These are phyloP conservation scores for Globisporangium paddicum DNA, from an alignment of 352 stramenopile species.

Conservation along the genomic window DNA sequence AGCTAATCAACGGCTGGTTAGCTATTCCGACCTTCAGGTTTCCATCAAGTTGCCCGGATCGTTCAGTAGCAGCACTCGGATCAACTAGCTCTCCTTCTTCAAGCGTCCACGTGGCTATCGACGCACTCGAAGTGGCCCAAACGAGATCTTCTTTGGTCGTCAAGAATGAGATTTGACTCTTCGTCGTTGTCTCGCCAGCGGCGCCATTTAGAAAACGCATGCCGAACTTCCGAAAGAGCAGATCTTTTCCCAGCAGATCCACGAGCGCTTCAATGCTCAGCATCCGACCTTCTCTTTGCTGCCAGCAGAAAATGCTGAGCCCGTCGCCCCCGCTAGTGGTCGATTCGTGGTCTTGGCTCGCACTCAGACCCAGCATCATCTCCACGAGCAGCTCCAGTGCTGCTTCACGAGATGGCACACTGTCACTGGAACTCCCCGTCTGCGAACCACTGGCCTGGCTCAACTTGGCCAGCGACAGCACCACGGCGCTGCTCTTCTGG, in stretches of 20 bases:
- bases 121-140: not conserved
- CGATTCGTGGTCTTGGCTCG: constrained; percentile 2
- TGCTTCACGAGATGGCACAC: not conserved
- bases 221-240: constrained; percentile 10
- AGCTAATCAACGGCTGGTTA: not conserved
- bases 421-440: not conserved
- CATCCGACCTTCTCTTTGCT: constrained; percentile 63
- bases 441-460: constrained; percentile 4
- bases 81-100: constrained; percentile 18
- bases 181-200: not conserved
- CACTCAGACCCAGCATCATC: constrained; percentile 44
- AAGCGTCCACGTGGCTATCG: constrained; percentile 32
- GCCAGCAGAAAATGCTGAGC: constrained; percentile 36
- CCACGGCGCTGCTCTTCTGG: constrained; percentile 44
- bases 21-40: too few species aligned
- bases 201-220: not conserved
- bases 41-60: not conserved
- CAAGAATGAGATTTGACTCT: not conserved
- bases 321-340: not conserved
- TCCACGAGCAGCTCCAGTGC: constrained; percentile 35
- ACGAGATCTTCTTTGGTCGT: not conserved
- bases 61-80: not conserved
- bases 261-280: constrained; percentile 58
- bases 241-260: constrained; percentile 35
- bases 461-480: constrained; percentile 38